These are phyloP conservation scores for Tephrocybe sp. DNA, from an alignment of 768 basidiomycete species.

Conservation along the genomic window DNA sequence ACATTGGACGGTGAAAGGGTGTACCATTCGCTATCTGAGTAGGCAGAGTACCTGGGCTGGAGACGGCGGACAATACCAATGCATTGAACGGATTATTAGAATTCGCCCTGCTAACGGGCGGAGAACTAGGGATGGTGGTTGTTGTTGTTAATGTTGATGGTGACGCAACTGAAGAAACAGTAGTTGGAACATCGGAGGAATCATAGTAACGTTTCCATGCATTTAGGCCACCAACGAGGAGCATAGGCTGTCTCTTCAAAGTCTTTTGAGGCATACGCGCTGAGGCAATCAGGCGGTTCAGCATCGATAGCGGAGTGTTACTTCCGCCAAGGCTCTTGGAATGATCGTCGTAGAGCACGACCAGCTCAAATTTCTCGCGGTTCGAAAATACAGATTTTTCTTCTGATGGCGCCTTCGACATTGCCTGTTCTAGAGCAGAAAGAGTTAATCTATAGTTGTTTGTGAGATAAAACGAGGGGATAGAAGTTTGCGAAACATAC, in stretches of 20 bases:
- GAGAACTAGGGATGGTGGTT: conserved; percentile 1
- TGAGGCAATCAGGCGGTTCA: conserved; percentile 71
- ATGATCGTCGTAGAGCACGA: conserved; percentile 78
- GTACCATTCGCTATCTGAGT: conserved; percentile 5
- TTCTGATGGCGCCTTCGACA: conserved; percentile 63
- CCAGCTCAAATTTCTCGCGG: conserved; percentile 84
- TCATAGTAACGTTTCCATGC: conserved; percentile 72
- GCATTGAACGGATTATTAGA: conserved; percentile 27
- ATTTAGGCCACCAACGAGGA: conserved; percentile 81
- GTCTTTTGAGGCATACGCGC: conserved; percentile 63
- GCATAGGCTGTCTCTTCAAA: conserved; percentile 71
- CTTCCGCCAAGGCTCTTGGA: conserved; percentile 50
- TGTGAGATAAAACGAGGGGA: conserved; percentile 5
- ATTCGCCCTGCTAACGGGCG: conserved; percentile 22
- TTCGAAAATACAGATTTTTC: conserved; percentile 79
- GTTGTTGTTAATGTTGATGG: not conserved
- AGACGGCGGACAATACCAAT: conserved; percentile 11
- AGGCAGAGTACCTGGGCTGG: conserved; percentile 19
- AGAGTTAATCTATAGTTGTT: conserved; percentile 54
- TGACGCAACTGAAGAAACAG: conserved; percentile 1
- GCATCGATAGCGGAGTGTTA: conserved; percentile 51
- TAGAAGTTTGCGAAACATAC: conserved; percentile 40
- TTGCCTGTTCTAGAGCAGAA: conserved; percentile 66
- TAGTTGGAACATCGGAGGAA: conserved; percentile 22
- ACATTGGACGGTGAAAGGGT: conserved; percentile 24